Percentiles rank a stretch among this genome's conserved stretches.
These are phyloP conservation scores for Cyberlindnera subsufficiens DNA, from an alignment of 805 yeast species.

Conservation along the genomic window DNA sequence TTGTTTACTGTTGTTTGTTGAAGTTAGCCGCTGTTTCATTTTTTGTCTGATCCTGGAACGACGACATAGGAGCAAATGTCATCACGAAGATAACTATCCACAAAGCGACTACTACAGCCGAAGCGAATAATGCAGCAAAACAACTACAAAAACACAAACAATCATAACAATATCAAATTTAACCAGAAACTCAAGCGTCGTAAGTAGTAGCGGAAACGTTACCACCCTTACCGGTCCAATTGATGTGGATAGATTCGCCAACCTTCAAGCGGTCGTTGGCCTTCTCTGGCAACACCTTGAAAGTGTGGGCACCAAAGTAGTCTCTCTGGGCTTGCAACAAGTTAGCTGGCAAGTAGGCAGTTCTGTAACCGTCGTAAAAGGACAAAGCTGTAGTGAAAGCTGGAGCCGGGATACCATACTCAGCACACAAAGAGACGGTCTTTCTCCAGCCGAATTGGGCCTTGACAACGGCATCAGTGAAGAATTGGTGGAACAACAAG, in stretches of 20 bases:
- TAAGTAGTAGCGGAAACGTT: slow-evolving; percentile 93
- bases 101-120: too few relatives aligned
- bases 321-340: slow-evolving; percentile 99
- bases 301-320: slow-evolving; percentile 99
- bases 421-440: slow-evolving; percentile 70
- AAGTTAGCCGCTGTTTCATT: too few relatives aligned
- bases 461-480: slow-evolving; percentile 82
- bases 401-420: slow-evolving; percentile 93
- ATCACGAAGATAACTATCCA: too few relatives aligned
- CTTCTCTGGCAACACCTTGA: slow-evolving; percentile 85
- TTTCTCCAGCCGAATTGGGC: slow-evolving; percentile 97
- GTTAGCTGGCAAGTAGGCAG: slow-evolving; percentile 93
- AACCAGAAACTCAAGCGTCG: slow-evolving; percentile 55
- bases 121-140: too few relatives aligned
- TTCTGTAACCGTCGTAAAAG: slow-evolving; percentile 98
- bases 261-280: slow-evolving; percentile 74
- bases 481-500: slow-evolving; percentile 93
- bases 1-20: too few relatives aligned
- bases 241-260: slow-evolving; percentile 83
- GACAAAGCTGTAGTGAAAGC: slow-evolving; percentile 96
- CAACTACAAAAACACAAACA: too few relatives aligned
- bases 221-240: slow-evolving; percentile 99
- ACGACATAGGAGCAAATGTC: too few relatives aligned
- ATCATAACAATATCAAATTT: too few relatives aligned
- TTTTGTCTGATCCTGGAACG: too few relatives aligned